Conservation (phyloP, 805 yeast genomes). For the Starmerella vaccinii region DNA sequence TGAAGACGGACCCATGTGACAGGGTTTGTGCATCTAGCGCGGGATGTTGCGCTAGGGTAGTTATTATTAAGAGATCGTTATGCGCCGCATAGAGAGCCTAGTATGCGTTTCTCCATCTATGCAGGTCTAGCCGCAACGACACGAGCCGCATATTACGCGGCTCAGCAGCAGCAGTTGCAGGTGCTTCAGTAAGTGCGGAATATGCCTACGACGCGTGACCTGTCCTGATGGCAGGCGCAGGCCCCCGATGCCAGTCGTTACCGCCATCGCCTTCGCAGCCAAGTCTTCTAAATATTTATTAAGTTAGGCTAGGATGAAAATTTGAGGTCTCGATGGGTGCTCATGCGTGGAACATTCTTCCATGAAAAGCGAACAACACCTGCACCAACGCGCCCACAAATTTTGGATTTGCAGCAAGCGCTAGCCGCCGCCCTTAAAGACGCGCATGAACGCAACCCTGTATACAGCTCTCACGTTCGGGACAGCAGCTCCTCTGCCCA, state of each 20-base stretch:
- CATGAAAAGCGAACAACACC: too few species aligned
- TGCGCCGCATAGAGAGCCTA: neutral
- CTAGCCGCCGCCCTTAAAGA: neutral
- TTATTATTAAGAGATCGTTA: neutral
- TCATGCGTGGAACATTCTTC: constrained; percentile 5
- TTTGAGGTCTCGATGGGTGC: neutral
- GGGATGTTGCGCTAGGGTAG: neutral
- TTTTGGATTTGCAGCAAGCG: constrained; percentile 1
- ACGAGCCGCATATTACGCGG: constrained; percentile 1
- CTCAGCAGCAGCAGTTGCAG: neutral
- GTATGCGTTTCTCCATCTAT: neutral
- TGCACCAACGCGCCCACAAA: neutral
- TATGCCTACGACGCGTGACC: neutral
- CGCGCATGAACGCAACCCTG: neutral
- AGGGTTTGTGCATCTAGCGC: neutral
- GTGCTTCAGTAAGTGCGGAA: neutral
- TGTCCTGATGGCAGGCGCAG: neutral
- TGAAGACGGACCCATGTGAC: neutral
- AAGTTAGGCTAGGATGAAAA: too few species aligned
- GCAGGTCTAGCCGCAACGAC: neutral
- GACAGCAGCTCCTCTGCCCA: neutral
- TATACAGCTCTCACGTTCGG: neutral
- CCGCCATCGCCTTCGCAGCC: neutral
- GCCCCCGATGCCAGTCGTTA: neutral
- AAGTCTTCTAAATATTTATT: too few species aligned